These are phyloP conservation scores for Eutypella sp. DNA, from an alignment of 2,329 filamentous ascomycete genomes.

Conservation along the genomic window DNA sequence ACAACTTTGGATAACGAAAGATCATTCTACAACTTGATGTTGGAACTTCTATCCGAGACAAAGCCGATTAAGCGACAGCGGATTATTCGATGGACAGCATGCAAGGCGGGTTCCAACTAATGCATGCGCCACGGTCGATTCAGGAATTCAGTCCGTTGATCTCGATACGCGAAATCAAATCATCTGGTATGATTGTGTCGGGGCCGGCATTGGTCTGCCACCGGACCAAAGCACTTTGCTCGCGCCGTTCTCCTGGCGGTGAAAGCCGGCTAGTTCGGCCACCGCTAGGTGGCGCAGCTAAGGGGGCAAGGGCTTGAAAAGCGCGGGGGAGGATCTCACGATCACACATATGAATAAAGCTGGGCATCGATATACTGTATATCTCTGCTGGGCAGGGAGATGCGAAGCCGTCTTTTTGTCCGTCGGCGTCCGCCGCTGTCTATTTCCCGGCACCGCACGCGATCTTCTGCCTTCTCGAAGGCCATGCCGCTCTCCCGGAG, in stretches of 20 bases:
- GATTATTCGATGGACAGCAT: constrained; percentile 19
- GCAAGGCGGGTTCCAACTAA: constrained; percentile 19
- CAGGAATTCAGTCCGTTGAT: constrained; percentile 18
- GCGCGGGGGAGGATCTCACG: constrained; percentile 24
- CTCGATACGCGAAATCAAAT: constrained; percentile 13
- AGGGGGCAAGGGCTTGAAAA: constrained; percentile 21
- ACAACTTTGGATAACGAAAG: constrained; percentile 39
- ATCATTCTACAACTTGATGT: constrained; percentile 27
- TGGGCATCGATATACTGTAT: constrained; percentile 22
- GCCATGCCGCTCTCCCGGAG: constrained; percentile 11
- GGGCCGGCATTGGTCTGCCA: constrained; percentile 27
- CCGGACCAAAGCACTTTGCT: constrained; percentile 19
- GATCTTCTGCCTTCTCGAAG: constrained; percentile 6
- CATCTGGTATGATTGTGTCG: constrained; percentile 24
- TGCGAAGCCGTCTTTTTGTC: constrained; percentile 20
- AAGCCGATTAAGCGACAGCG: constrained; percentile 21
- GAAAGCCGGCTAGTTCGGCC: constrained; percentile 26
- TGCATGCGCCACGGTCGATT: constrained; percentile 22
- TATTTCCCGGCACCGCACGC: constrained; percentile 12
- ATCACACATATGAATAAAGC: constrained; percentile 21
- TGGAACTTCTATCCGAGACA: constrained; percentile 23
- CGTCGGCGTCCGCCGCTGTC: constrained; percentile 9
- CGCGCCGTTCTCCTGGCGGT: constrained; percentile 12
- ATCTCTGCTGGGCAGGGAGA: constrained; percentile 23
- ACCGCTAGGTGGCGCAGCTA: constrained; percentile 14